These are phyloP conservation scores for Pseudozyma thailandica DNA, from an alignment of 1,284 basidiomycete genomes.

Conservation along the genomic window DNA sequence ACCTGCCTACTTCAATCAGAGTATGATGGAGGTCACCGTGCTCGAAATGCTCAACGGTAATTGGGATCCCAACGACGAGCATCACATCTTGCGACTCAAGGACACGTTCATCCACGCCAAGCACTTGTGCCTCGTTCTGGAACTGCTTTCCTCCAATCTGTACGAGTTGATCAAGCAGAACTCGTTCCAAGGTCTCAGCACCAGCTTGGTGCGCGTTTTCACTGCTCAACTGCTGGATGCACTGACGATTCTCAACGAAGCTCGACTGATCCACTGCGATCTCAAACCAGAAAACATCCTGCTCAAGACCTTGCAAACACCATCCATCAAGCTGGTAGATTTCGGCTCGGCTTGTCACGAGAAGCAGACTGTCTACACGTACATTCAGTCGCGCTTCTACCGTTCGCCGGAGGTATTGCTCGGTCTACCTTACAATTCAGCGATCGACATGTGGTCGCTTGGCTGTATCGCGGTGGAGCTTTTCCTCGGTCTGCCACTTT, in stretches of 20 bases:
- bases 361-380: slow-evolving; percentile 98
- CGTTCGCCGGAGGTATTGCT: slow-evolving; percentile 96
- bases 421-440: slow-evolving; percentile 90
- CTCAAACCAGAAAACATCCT: slow-evolving; percentile 76
- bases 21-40: slow-evolving; percentile 99
- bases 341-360: slow-evolving; percentile 99
- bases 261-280: slow-evolving; percentile 96
- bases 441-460: slow-evolving; percentile 95
- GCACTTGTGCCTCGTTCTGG: slow-evolving; percentile 97
- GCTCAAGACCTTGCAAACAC: slow-evolving; percentile 79
- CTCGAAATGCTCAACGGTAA: slow-evolving; percentile 76
- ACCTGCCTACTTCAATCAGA: slow-evolving; percentile 98
- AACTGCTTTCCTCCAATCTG: slow-evolving; percentile 94
- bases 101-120: slow-evolving; percentile 97
- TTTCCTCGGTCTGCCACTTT: slow-evolving; percentile 93
- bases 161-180: slow-evolving; percentile 99
- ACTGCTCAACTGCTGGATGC: slow-evolving; percentile 94
- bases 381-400: slow-evolving; percentile 99
- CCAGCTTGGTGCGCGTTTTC: slow-evolving; percentile 96
- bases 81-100: slow-evolving; percentile 92
- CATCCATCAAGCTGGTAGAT: slow-evolving; percentile 98
- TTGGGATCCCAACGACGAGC: slow-evolving; percentile 85
- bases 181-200: slow-evolving; percentile 96
- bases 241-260: slow-evolving; percentile 90
- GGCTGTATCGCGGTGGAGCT: slow-evolving; percentile 97